Conservation (phyloP, 2,329 filamentous ascomycete genomes). For the Cordyceps cateniannulata region DNA sequence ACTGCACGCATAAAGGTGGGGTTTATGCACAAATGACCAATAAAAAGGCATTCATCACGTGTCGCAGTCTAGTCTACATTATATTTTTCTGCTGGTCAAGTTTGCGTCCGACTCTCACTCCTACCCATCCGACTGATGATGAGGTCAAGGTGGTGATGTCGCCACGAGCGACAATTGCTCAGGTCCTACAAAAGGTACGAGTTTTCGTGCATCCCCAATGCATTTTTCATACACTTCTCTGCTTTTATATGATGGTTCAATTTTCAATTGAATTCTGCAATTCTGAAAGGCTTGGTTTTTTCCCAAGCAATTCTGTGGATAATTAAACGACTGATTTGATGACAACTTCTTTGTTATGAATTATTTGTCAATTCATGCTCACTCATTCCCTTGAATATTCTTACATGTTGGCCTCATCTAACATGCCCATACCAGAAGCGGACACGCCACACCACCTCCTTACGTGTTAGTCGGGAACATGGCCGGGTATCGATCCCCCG, state of each 20-base stretch:
- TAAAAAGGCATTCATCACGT: neutral
- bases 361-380: neutral
- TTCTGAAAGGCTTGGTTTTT: slow-evolving; percentile 34
- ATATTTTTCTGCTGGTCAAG: too few species aligned
- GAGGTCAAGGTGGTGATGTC: too few species aligned
- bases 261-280: slow-evolving; percentile 41
- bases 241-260: slow-evolving; percentile 31
- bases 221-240: neutral
- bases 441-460: neutral
- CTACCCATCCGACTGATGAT: too few species aligned
- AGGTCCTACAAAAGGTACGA: neutral
- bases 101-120: too few species aligned
- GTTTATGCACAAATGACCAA: too few species aligned
- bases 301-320: slow-evolving; percentile 19
- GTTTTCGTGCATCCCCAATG: neutral
- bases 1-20: too few species aligned
- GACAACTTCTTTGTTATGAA: neutral
- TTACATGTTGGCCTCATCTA: neutral
- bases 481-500: slow-evolving; percentile 43
- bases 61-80: too few species aligned
- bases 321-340: slow-evolving; percentile 13
- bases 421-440: neutral
- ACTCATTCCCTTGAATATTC: neutral
- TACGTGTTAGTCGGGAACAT: slow-evolving; percentile 31
- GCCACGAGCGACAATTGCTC: neutral